A percentile compares a stretch with the other conserved stretches of the same genome.
Conservation (phyloP, 441 rosid species). For the California macrophylla region DNA sequence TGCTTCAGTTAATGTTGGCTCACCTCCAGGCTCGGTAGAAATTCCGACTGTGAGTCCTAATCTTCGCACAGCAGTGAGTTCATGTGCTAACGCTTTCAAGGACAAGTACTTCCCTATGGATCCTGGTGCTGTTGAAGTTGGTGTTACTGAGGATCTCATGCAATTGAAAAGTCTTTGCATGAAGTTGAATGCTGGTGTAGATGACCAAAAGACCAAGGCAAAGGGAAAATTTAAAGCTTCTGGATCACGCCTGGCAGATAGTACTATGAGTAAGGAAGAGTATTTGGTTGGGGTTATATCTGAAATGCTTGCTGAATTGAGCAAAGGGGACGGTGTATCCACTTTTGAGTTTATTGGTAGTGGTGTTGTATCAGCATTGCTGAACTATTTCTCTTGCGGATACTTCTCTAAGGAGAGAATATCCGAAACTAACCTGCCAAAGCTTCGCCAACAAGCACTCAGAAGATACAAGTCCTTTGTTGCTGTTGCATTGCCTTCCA, state of each 20-base stretch:
- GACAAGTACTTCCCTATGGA: conserved; percentile 77
- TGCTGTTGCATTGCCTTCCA: conserved; percentile 61
- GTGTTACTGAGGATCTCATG: conserved; percentile 91
- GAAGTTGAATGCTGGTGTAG: conserved; percentile 67
- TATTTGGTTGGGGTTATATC: conserved; percentile 66
- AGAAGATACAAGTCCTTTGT: conserved; percentile 74
- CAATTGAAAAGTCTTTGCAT: conserved; percentile 73
- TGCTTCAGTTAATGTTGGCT: conserved; percentile 43
- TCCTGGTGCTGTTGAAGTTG: conserved; percentile 68
- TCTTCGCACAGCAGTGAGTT: conserved; percentile 63
- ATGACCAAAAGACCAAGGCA: conserved; percentile 76
- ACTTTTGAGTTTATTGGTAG: conserved; percentile 98
- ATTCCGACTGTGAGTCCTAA: conserved; percentile 57
- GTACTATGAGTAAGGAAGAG: conserved; percentile 59
- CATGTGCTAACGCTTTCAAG: conserved; percentile 83
- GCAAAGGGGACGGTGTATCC: conserved; percentile 96
- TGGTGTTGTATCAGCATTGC: conserved; percentile 90
- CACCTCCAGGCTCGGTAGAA: conserved; percentile 57
- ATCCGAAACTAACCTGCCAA: conserved; percentile 59
- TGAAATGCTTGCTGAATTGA: conserved; percentile 76
- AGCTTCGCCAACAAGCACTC: conserved; percentile 79
- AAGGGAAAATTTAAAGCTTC: conserved; percentile 85
- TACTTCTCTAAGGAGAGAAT: conserved; percentile 73
- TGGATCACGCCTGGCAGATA: conserved; percentile 46
- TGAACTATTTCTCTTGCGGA: conserved; percentile 86